Evolutionary conservation across 495 filamentous ascomycete species (phyloP), one percentile per base, ranked within the genome.

Genomic region (Penicillium pulvis): DNA sequence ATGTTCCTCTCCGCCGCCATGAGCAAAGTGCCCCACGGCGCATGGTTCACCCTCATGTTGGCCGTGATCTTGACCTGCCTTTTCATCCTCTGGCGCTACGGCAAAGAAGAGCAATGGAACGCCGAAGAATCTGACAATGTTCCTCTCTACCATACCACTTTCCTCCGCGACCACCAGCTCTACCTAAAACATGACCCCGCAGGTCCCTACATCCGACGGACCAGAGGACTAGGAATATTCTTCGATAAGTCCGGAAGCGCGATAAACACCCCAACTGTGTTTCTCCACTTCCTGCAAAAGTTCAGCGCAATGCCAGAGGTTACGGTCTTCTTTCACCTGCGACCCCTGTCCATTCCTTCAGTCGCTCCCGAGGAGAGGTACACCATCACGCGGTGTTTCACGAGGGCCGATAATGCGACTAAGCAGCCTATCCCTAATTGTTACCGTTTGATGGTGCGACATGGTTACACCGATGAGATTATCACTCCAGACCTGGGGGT

Each of bases 81-180:
- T 19, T 86, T 90, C 56, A 70, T 89, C 28, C 76, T 90, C 16
- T 90, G 87, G 87, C 84, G 88, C 19, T 90, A 82, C 52, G 87
- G 88, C 16, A 90, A 90, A 65, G 84, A 89, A 60, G 78, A 80
- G 51, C 87, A 90, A 68, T 91, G 88, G 88, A 74, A 62, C 17
- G 81, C 87, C 12, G 88, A 91, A 67, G 77, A 73, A 1, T 73
- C 76, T 33, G 85, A 88, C 41, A 55, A 56, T 9, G 35, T 60
- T 53, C 76, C 79, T 0, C 75, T 88, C 57, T 72, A 77, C 20
- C 75, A 76, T 2, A 71, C 72, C 0, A 50, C 36, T 33, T 70
- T 79, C 5, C 71, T 85, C 12, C 50, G 52, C 4, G 43, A 57
- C 10, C 14, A 47, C 12, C 10, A 28, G 12, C 20, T 47, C 3